Evolutionary conservation across 768 basidiomycete species (phyloP), one percentile per base, ranked within the genome.

Genomic region (Mycena filopes): DNA sequence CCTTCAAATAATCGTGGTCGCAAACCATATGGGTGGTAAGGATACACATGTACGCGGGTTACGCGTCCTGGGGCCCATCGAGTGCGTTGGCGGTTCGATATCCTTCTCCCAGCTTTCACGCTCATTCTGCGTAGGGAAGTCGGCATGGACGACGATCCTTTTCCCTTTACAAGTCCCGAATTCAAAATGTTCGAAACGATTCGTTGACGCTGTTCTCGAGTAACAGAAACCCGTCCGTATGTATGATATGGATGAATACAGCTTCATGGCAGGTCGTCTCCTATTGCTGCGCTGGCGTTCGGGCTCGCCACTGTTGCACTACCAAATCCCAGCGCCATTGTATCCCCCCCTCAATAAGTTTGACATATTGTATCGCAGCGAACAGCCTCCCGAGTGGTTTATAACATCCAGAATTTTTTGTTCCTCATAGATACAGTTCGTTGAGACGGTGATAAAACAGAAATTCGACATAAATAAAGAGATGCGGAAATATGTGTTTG

Each of bases 11-110:
- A 90, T 96, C 63, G 86, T 99, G 51, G 83, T 95, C 16, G 89
- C 92, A 23, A 99, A 99, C 74, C 96, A 99, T 74, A 92, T 98
- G 90, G 98, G 96, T 71, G 98, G 98, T 8, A 99, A 99, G 75
- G 98, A 99, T 78, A 99, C 98, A 11, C 98, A 99, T 79, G 93
- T 99, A 20, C 88, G 98, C 15, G 96, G 97, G 4, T 78, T 99
- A 42, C 88, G 84, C 38, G 85, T 98, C n/a, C 87, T 95, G 57
- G 97, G 95, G 0, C 93, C 95, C 3, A 77, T 88, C 9, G 92
- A 91, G 96, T 96, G 74, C 56, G 76, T 73, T 50, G 11, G 33
- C 25, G n/a, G 56, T 53, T 18, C 47, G 26, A 1, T 55, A 2
- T 46, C n/a, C 20, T 26, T 48, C 41, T 45, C 41, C 28, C 5